A percentile compares a stretch with the other conserved stretches of the same genome.
phyloP scores from a whole-genome alignment of 306 rosid genomes.

The Astragalus membranaceus region DNA sequence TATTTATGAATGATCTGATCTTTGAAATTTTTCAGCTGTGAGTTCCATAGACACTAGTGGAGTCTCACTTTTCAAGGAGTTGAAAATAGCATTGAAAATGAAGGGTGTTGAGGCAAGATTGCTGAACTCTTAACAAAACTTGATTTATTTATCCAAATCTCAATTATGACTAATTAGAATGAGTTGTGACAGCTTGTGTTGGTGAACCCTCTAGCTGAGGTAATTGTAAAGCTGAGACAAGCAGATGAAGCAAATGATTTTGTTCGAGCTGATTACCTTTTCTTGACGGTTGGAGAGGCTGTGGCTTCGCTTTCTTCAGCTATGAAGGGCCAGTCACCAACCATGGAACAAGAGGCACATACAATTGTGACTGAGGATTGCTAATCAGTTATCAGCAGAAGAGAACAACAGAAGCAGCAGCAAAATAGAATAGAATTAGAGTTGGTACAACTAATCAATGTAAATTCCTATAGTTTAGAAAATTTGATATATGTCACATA shows the following conservation, averaged over 20 bases:
- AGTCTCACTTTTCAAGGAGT: constrained; percentile 56
- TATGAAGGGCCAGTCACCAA: constrained; percentile 35
- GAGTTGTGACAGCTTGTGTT: constrained; percentile 54
- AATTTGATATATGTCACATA: not conserved
- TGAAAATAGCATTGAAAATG: constrained; percentile 44
- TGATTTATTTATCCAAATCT: not conserved
- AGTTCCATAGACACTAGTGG: constrained; percentile 87
- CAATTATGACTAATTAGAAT: not conserved
- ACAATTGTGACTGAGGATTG: not conserved
- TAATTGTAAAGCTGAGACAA: constrained; percentile 51
- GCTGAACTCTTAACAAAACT: not conserved
- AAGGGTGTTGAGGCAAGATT: constrained; percentile 56
- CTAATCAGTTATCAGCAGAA: not conserved
- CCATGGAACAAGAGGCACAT: constrained; percentile 11
- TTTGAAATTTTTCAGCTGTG: constrained; percentile 55
- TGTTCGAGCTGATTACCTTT: constrained; percentile 40
- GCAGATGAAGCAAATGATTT: constrained; percentile 44
- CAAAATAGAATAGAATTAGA: not conserved
- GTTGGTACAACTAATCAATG: not conserved
- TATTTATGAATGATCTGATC: not conserved
- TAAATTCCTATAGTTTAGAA: not conserved
- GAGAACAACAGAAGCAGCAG: not conserved
- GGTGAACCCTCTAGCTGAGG: constrained; percentile 94
- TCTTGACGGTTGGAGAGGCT: constrained; percentile 73
- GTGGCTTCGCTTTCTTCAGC: constrained; percentile 49